Evolutionary conservation across 257 asterid species (phyloP), one percentile per base, ranked within the genome.

Genomic region (Capsicum chinense): DNA sequence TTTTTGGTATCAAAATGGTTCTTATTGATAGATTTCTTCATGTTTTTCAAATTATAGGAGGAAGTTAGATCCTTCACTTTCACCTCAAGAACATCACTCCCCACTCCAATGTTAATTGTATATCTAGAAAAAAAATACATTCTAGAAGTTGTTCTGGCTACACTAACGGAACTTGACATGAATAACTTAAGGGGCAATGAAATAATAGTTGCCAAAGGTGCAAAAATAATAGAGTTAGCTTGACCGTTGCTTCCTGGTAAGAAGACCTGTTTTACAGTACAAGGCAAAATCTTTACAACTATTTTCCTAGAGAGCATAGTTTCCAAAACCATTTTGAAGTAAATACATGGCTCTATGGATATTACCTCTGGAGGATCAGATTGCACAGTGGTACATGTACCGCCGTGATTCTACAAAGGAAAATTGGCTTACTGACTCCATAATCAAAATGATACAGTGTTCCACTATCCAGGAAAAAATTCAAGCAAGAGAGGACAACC

Each of bases 231-330:
- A 58, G 85, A 81, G 4, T 73, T 35, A 7, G 67, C 83, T 44
- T 89, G 90, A 14, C 91, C 91, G 37, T 88, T 89, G 44, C 84
- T 82, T 48, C 91, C 90, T 7, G 39, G 60, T 80, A 62, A 39
- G 64, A 58, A 87, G 85, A 60, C 91, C 88, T 11, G 90, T 89
- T 84, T 89, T 89, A 74, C 89, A 89, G 90, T 87, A 87, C n/a
- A 85, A 48, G 5, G 91, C 91, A 47, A 89, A 89, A 69, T 89
- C 91, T 84, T 89, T 90, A 60, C 90, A 89, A 58, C 87, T 87
- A 48, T 83, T 85, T 26, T 9, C 33, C 2, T 87, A 81, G 11
- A 83, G 52, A 16, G 82, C 66, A 64, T 89, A 85, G 5, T 59
- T 73, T 9, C 89, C 89, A 39, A 84, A 86, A 56, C 89, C 89